Evolutionary conservation across 805 yeast genomes (phyloP), one percentile per base, ranked within the genome.

Genomic region (Zygosaccharomyces bailii): DNA sequence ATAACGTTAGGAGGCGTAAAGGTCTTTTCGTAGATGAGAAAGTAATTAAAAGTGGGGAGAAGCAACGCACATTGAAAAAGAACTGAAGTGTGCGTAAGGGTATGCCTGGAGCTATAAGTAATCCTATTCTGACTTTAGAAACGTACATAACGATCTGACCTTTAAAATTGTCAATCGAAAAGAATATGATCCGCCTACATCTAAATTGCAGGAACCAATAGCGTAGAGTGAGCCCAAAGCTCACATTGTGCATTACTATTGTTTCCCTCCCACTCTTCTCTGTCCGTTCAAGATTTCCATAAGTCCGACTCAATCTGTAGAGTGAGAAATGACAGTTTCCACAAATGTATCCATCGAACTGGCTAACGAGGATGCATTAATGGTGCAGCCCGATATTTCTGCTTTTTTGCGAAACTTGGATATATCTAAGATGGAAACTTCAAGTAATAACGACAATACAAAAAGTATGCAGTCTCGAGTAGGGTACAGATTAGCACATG

Each of bases 1-100:
- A 87, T 52, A 69, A 69, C 14, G 79, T 93, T 35, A 76, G 99
- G 59, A 78, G 79, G 60, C 75, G 95, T 52, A 93, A 93, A 68
- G 99, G 99, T 7, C 69, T 93, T 47, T 82, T 83, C 55, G 86
- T 89, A 17, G 96, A 87, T 56, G 95, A 88, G 59, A 90, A 90
- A 66, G 85, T 93, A 34, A 85, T 93, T 17, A 78, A 86, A 60
- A 86, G 84, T 60, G 96, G 98, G 1, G 98, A 93, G 63, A 88
- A 90, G 65, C 98, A 93, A 67, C 76, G 96, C 63, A 90, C 91
- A 0, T 65, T 90, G 68, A 86, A 84, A 68, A 83, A 74, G 61
- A 86, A 83, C 57, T 82, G 50, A 27, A 27, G 5, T 33, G n/a
- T n/a, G n/a, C n/a, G n/a, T n/a, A n/a, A n/a, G n/a, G n/a, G n/a